phyloP scores from a whole-genome alignment of 75 land plant genomes.

The Larix kaempferi region DNA sequence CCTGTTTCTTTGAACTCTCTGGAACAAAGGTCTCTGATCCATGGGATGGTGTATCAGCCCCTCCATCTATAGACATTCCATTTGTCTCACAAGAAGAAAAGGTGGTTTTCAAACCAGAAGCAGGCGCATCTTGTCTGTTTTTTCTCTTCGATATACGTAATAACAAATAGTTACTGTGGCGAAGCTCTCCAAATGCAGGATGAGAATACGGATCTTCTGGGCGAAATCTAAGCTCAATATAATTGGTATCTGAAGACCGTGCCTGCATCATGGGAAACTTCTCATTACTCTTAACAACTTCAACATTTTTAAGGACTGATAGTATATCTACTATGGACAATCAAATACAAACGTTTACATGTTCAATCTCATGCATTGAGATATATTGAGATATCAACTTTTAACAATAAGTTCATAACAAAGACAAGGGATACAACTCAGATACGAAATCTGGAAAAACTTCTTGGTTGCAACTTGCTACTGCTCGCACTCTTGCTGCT shows the following conservation, averaged over 20 bases:
- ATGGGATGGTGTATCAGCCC: conserved; percentile 1
- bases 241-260: conserved; percentile 49
- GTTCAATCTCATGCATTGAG: too few relatives aligned
- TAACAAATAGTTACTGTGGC: conserved; percentile 58
- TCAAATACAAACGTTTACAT: neutral
- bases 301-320: neutral
- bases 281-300: neutral
- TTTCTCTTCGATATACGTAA: conserved; percentile 51
- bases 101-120: neutral
- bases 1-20: neutral
- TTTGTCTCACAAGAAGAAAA: conserved; percentile 1
- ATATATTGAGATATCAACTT: too few relatives aligned
- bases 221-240: conserved; percentile 80
- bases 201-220: conserved; percentile 94
- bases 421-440: too few relatives aligned
- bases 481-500: too few relatives aligned
- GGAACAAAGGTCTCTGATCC: conserved; percentile 4
- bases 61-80: conserved; percentile 1
- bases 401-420: too few relatives aligned
- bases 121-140: conserved; percentile 7
- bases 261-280: conserved; percentile 27
- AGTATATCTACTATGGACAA: neutral
- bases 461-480: too few relatives aligned
- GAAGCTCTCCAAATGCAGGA: conserved; percentile 82
- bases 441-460: too few relatives aligned